Evolutionary conservation across 2,329 filamentous ascomycete species (phyloP).

Genomic region (Byssothecium circinans): DNA sequence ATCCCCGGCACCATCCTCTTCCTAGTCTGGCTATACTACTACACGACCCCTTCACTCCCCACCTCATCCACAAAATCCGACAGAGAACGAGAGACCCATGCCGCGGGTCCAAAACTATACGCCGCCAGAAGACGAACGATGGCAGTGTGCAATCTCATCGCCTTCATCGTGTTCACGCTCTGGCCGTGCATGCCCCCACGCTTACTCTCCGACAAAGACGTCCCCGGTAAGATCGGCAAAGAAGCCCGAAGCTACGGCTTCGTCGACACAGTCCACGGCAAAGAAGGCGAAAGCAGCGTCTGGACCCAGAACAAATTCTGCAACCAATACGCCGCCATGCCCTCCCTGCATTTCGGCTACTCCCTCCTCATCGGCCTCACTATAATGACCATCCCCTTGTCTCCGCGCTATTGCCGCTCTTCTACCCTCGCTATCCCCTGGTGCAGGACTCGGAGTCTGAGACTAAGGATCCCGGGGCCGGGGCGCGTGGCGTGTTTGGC

Average conservation of each 20-base stretch:
- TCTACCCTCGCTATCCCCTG: conserved; percentile 33
- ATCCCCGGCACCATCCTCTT: conserved; percentile 76
- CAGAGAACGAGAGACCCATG: conserved; percentile 43
- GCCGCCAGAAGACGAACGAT: conserved; percentile 59
- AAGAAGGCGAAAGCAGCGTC: conserved; percentile 64
- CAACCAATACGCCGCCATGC: conserved; percentile 79
- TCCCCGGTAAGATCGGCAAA: conserved; percentile 57
- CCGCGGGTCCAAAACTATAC: conserved; percentile 56
- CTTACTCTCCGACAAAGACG: conserved; percentile 56
- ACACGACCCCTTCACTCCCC: conserved; percentile 59
- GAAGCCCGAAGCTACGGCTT: conserved; percentile 64
- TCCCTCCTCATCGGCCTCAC: conserved; percentile 72
- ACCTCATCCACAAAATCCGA: conserved; percentile 37
- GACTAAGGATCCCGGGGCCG: conserved; percentile 50
- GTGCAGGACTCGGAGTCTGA: conserved; percentile 23
- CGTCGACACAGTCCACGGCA: conserved; percentile 61
- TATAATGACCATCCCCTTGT: conserved; percentile 65
- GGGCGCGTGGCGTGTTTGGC: conserved; percentile 54
- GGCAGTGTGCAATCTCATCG: conserved; percentile 61
- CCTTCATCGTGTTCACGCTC: conserved; percentile 59
- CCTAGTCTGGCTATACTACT: conserved; percentile 67
- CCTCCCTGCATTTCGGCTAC: conserved; percentile 75
- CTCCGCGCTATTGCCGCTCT: conserved; percentile 54
- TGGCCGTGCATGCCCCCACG: conserved; percentile 60
- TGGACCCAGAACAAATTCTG: conserved; percentile 75